phyloP scores from a whole-genome alignment of 2,329 filamentous ascomycete species.

The Parastagonospora avenae region DNA sequence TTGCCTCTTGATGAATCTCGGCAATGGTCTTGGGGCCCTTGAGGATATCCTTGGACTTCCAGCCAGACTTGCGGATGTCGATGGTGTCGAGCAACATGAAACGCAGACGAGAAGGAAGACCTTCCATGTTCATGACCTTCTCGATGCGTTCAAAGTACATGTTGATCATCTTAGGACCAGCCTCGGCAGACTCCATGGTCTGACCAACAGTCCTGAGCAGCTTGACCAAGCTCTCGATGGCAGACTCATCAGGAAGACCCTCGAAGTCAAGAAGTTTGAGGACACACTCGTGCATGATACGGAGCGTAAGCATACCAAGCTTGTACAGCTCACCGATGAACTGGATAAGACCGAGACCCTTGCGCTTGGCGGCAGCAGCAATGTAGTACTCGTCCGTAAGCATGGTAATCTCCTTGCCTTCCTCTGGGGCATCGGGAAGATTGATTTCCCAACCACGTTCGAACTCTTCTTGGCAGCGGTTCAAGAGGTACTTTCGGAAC shows the following conservation, averaged over 20 bases:
- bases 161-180: constrained; percentile 85
- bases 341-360: constrained; percentile 95
- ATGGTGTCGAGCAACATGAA: constrained; percentile 98
- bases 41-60: constrained; percentile 85
- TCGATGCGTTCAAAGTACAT: constrained; percentile 91
- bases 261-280: constrained; percentile 96
- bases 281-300: constrained; percentile 99
- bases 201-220: constrained; percentile 88
- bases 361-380: constrained; percentile 91
- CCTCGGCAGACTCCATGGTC: constrained; percentile 79
- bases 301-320: constrained; percentile 95
- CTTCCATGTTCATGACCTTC: constrained; percentile 75
- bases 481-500: constrained; percentile 98
- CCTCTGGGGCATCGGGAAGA: constrained; percentile 75
- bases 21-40: constrained; percentile 98
- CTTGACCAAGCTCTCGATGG: constrained; percentile 94
- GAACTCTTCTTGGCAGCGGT: constrained; percentile 98
- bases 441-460: constrained; percentile 96
- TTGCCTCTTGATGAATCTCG: constrained; percentile 84
- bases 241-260: constrained; percentile 89
- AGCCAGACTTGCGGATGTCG: constrained; percentile 77
- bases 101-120: constrained; percentile 80
- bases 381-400: constrained; percentile 96
- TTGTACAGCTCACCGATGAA: constrained; percentile 99
- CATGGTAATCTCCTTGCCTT: constrained; percentile 82